Evolutionary conservation across 495 filamentous ascomycete species (phyloP).

Genomic region (Sordaria brevicollis): DNA sequence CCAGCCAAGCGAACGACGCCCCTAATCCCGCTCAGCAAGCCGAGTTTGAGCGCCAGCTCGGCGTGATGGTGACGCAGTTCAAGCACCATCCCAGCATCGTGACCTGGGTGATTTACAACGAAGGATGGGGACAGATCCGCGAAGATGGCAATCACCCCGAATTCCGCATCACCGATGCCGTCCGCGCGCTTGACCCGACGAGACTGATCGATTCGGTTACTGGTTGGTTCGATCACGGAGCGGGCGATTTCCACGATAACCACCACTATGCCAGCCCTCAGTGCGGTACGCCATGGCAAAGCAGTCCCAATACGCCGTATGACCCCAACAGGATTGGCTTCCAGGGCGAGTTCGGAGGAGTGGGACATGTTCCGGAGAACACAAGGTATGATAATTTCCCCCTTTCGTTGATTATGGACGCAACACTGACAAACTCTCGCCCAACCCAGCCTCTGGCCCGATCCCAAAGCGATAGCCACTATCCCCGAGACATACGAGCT

Average conservation of each 20-base stretch:
- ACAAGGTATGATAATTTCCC: conserved; percentile 24
- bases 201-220: conserved; percentile 49
- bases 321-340: conserved; percentile 51
- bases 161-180: conserved; percentile 39
- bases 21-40: conserved; percentile 40
- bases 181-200: conserved; percentile 49
- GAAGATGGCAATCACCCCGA: conserved; percentile 37
- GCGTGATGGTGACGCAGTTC: conserved; percentile 48
- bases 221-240: conserved; percentile 53
- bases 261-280: conserved; percentile 64
- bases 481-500: conserved; percentile 62
- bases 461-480: conserved; percentile 38
- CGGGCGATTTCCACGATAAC: conserved; percentile 51
- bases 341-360: conserved; percentile 60
- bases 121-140: conserved; percentile 55
- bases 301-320: conserved; percentile 42
- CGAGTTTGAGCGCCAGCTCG: conserved; percentile 54
- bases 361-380: conserved; percentile 50
- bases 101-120: conserved; percentile 55
- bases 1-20: conserved; percentile 10
- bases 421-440: conserved; percentile 5
- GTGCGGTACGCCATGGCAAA: conserved; percentile 57
- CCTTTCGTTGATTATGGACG: neutral
- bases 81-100: conserved; percentile 53
- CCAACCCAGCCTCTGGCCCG: conserved; percentile 41